Evolutionary conservation across 2,329 filamentous ascomycete species (phyloP).

Genomic region (Arachnopeziza araneosa): DNA sequence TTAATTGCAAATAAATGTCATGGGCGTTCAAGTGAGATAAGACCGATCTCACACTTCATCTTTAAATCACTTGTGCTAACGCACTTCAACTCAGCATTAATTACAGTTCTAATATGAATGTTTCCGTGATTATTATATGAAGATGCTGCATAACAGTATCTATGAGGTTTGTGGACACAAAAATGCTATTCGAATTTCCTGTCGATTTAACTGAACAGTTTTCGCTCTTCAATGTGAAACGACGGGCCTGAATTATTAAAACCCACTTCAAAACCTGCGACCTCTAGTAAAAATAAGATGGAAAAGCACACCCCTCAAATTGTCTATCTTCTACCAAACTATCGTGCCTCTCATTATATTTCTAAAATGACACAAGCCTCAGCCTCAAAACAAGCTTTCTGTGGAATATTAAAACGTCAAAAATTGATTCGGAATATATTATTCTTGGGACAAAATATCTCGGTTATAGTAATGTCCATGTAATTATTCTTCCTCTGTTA

Average conservation of each 20-base stretch:
- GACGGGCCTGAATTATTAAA: background rate
- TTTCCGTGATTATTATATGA: too few species aligned
- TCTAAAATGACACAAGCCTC: background rate
- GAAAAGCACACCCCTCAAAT: too few species aligned
- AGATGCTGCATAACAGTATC: too few species aligned
- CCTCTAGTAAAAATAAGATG: background rate
- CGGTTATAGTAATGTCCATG: background rate
- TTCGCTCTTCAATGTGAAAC: too few species aligned
- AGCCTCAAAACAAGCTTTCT: background rate
- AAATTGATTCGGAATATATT: background rate
- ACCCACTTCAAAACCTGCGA: background rate
- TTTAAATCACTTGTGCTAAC: background rate
- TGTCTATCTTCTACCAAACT: too few species aligned
- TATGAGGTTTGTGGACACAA: too few species aligned
- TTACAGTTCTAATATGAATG: too few species aligned
- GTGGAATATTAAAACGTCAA: background rate
- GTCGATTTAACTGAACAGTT: too few species aligned
- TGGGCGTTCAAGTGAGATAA: background rate
- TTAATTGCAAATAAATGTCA: background rate
- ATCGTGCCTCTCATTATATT: too few species aligned
- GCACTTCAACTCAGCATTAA: background rate
- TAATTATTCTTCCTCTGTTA: background rate
- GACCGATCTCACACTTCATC: background rate
- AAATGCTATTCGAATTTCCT: too few species aligned
- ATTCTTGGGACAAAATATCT: background rate